Conservation (phyloP, 106 monocot genomes). For the Chionographis japonica region DNA sequence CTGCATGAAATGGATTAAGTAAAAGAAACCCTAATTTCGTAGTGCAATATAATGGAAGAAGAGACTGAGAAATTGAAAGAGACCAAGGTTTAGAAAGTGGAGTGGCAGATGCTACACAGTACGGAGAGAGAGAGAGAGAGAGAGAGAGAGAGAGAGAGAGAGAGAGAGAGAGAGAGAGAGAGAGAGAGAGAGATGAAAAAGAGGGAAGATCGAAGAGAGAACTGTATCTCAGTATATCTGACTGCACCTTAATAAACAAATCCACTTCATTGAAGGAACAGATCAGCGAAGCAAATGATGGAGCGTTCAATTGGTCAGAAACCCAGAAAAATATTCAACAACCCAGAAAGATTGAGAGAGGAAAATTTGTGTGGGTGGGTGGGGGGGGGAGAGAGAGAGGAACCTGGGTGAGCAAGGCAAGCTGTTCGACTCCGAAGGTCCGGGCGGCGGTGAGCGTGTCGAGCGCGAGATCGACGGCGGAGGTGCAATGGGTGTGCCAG, state of each 20-base stretch:
- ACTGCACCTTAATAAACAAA: conserved; percentile 16
- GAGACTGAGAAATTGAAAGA: conserved; percentile 1
- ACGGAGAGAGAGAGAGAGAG: not conserved
- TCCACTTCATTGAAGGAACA: not conserved
- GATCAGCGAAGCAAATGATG: too few relatives aligned
- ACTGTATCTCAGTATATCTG: not conserved
- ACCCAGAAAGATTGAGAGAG: too few relatives aligned
- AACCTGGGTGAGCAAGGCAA: conserved; percentile 63
- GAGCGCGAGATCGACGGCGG: conserved; percentile 67
- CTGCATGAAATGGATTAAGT: not conserved
- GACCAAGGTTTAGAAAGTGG: conserved; percentile 4
- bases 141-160: conserved; percentile 7
- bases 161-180: conserved; percentile 8
- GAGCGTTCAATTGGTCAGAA: too few relatives aligned
- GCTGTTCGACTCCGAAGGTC: conserved; percentile 65
- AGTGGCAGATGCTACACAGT: not conserved
- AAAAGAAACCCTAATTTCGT: conserved; percentile 3
- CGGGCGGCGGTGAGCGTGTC: conserved; percentile 57
- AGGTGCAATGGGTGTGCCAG: conserved; percentile 69
- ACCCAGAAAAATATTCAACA: too few relatives aligned
- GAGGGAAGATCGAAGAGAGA: not conserved
- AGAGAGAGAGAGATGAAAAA: not conserved
- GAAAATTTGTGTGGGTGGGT: too few relatives aligned
- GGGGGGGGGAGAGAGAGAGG: not conserved
- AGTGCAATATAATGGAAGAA: conserved; percentile 14